Conservation (phyloP, 352 stramenopile species). For the Pythium grandisporangium region DNA sequence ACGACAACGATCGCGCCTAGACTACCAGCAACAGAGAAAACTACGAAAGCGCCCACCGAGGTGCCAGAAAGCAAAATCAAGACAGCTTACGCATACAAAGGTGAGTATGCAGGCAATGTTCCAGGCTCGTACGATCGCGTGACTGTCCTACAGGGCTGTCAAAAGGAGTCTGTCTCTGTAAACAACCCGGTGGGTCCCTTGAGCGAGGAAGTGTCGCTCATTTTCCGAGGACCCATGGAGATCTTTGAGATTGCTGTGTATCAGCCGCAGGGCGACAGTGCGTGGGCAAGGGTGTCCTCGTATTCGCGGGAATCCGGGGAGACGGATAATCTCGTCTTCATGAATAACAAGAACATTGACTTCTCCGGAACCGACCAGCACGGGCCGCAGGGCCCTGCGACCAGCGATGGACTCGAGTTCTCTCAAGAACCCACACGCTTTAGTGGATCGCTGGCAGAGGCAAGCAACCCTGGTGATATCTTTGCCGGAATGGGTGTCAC, state of each 20-base stretch:
- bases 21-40: too few species aligned
- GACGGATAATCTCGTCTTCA: constrained; percentile 51
- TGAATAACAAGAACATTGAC: constrained; percentile 76
- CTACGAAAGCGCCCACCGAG: not conserved
- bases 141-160: constrained; percentile 23
- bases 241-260: constrained; percentile 63
- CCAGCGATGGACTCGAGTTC: constrained; percentile 21
- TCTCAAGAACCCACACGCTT: constrained; percentile 25
- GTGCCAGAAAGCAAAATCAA: constrained; percentile 11
- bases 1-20: too few species aligned
- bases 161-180: constrained; percentile 24
- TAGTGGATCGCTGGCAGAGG: constrained; percentile 32
- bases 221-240: constrained; percentile 52
- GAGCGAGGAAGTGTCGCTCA: constrained; percentile 44
- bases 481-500: constrained; percentile 39
- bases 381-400: constrained; percentile 44
- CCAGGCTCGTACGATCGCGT: constrained; percentile 42
- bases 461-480: constrained; percentile 24
- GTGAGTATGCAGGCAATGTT: constrained; percentile 37
- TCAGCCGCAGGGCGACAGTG: constrained; percentile 3
- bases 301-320: constrained; percentile 21
- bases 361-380: constrained; percentile 22
- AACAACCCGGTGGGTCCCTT: constrained; percentile 45
- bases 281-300: constrained; percentile 39
- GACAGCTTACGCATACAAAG: constrained; percentile 36